These are phyloP conservation scores for Starmerella asiatica DNA, from an alignment of 805 yeast species.

Conservation along the genomic window DNA sequence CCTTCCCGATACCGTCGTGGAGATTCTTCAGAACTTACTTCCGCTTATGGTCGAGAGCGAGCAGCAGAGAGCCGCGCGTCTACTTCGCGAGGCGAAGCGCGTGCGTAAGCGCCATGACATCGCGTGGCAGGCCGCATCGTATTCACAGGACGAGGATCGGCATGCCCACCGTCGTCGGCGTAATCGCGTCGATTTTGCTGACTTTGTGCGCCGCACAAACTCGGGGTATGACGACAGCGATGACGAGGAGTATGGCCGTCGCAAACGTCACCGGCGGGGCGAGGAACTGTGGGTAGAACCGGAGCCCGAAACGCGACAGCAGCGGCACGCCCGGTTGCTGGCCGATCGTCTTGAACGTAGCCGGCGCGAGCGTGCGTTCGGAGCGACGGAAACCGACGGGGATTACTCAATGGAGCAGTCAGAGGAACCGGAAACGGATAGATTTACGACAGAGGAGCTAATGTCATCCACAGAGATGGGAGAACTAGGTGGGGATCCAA, in stretches of 20 bases:
- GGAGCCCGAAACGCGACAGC: conserved; percentile 18
- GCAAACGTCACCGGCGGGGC: conserved; percentile 11
- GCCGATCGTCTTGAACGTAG: conserved; percentile 14
- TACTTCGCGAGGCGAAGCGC: conserved; percentile 15
- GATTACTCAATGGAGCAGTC: background rate
- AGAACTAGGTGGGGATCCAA: background rate
- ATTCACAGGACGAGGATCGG: conserved; percentile 23
- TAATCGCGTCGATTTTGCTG: conserved; percentile 12
- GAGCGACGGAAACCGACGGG: background rate
- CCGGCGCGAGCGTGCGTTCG: background rate
- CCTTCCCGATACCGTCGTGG: conserved; percentile 17
- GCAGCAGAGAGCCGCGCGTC: conserved; percentile 13
- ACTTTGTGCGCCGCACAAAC: conserved; percentile 7
- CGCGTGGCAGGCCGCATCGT: conserved; percentile 16
- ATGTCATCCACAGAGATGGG: background rate
- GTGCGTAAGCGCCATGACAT: conserved; percentile 15
- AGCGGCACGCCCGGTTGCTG: conserved; percentile 17
- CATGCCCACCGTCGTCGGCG: conserved; percentile 15
- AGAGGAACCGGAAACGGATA: background rate
- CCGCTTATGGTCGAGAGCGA: conserved; percentile 16
- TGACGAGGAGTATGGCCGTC: conserved; percentile 2
- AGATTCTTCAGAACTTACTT: conserved; percentile 15
- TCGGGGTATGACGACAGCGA: conserved; percentile 8
- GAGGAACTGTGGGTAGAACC: conserved; percentile 16
- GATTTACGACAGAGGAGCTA: background rate